Evolutionary conservation across 352 stramenopile genomes (phyloP), one percentile per base, ranked within the genome.

Genomic region (Phytophthora syringae): DNA sequence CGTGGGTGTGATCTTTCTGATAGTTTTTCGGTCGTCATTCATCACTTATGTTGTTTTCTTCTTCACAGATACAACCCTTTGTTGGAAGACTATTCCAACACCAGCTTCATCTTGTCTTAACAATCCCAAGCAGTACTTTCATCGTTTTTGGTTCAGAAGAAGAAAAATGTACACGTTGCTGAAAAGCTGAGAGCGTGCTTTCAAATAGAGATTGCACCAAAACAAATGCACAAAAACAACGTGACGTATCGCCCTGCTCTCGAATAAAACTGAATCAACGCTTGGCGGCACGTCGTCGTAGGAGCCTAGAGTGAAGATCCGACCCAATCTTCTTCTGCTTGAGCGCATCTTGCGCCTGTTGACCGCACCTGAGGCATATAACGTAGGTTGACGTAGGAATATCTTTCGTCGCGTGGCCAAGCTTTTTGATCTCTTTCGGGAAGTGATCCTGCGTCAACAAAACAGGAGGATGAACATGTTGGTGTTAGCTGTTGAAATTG

Each of bases 21-120:
- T 45, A 6, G 18, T n/a, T 0, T 42, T 7, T 15, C 18, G 16
- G 9, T 32, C 53, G 22, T 20, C 16, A 21, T 11, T 55, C 16
- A 13, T 24, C 18, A 43, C 43, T 69, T 22, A 57, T 36, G 16
- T 64, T 18, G 25, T 36, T 18, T 52, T 49, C 2, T 40, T 49
- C 13, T 37, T 49, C 6, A 28, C 62, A 94, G 89, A 28, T 97
- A 95, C 80, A 96, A 97, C 49, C 90, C 90, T 16, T 60, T 97
- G 42, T 52, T 97, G 6, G 84, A 97, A 54, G 90, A 97, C 68
- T 97, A 96, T 67, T 80, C 78, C 54, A 97, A 97, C 74, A 95
- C 89, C 21, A 95, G 86, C 66, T 94, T 97, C 63, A 89, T 97
- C 24, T 68, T 97, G 32, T 93, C 84, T 43, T 93, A 86, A 74